Base-by-base conservation (phyloP, 495 filamentous ascomycete genomes). In the Xylaria castorea region DNA sequence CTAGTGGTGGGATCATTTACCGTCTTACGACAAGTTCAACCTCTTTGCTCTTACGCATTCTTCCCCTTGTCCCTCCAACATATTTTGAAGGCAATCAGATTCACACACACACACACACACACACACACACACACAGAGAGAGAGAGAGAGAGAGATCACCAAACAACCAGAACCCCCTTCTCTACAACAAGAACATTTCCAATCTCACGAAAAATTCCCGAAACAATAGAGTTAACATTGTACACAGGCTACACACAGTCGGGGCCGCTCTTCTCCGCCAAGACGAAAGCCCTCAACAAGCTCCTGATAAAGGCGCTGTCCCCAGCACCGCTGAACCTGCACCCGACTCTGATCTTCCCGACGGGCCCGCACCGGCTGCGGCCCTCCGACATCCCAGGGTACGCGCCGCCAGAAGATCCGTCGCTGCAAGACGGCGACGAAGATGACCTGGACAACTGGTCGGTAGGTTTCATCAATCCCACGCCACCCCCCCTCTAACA, bases 261-360 rank as follows among this genome's bases (percentile, higher is more conserved):
- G 40, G 94, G 95, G 42, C 79, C 89, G 1, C 83, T 93, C 78
- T 98, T 98, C 89, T 91, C 89, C 83, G 88, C 92, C 81, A 98
- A 98, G 85, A 95, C 92, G 74, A 91, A 91, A 80, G 94, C 94
- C 30, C 87, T 98, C 20, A 86, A 92, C 76, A 98, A 97, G 81
- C 79, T 89, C 77, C 88, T 98, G 63, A 84, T 85, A 64, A 97
- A 97, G 80, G 80, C 88, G 40, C 90, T 98, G 75, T 73, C 73
- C 44, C 74, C 74, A 5, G 85, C 89, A 5, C 79, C 86, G 48
- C 77, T 86, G 73, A 86, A 88, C 73, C 80, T 84, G 20, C 84
- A 90, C 34, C 83, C 84, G 40, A 87, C 86, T 71, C 83, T 93
- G 57, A 67, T 87, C 74, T 93, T 89, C 82, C 89, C 90, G 25